Percentiles rank a stretch among this genome's conserved stretches.
Conservation (phyloP, 192 early-diverging fungal genomes). For the Glomus cerebriforme region DNA sequence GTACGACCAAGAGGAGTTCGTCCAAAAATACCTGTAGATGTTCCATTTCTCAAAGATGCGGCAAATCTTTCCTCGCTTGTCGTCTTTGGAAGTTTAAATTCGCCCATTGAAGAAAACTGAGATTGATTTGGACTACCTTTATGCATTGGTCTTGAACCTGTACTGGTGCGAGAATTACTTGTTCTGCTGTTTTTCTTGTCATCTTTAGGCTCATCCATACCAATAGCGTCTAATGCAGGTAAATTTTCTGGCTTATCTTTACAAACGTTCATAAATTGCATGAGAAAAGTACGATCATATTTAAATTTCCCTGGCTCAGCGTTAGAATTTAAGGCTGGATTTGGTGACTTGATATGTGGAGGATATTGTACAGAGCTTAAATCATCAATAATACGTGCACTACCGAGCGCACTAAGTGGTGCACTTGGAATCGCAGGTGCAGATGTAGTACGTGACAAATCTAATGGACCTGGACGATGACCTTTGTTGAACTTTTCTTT, state of each 20-base stretch:
- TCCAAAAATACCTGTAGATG: conserved; percentile 28
- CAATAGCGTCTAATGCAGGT: conserved; percentile 52
- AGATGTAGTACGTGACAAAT: conserved; percentile 43
- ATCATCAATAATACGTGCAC: conserved; percentile 50
- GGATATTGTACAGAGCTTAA: conserved; percentile 48
- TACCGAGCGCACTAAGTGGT: conserved; percentile 30
- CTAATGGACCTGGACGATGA: conserved; percentile 49
- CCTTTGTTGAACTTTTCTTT: conserved; percentile 42
- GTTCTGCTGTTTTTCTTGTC: conserved; percentile 11
- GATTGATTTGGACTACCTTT: background rate
- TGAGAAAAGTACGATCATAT: conserved; percentile 76
- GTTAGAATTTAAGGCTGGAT: conserved; percentile 38
- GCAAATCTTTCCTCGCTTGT: conserved; percentile 44
- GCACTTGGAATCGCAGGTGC: conserved; percentile 45
- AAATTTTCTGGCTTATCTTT: conserved; percentile 61
- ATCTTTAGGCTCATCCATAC: conserved; percentile 46
- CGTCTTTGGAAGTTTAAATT: conserved; percentile 33
- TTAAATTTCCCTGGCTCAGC: conserved; percentile 64
- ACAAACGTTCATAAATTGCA: conserved; percentile 72
- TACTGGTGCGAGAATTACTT: background rate
- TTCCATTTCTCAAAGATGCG: background rate
- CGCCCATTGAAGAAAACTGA: conserved; percentile 11
- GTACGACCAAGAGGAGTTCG: conserved; percentile 36
- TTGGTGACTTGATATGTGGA: conserved; percentile 56
- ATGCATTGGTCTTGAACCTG: background rate